Base-by-base conservation (phyloP, 306 rosid genomes). In the Gynostemma pentaphyllum region DNA sequence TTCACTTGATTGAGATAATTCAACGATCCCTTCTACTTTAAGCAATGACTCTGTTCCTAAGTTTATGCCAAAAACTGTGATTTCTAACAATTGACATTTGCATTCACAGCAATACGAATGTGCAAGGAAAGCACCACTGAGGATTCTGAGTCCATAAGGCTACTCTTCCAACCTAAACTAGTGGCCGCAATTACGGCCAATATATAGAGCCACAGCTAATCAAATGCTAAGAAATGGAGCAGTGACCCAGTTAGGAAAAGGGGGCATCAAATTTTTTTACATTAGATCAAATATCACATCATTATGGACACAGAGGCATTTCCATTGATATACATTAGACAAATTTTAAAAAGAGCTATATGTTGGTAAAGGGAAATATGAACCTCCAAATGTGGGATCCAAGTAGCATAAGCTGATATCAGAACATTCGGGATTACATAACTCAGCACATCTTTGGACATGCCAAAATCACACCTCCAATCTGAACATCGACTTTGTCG, bases 331-430 rank as follows among this genome's bases (percentile, higher is more conserved):
- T 19, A 57, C 19, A 57, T 57, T 19, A 57, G 18, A 57, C 28
- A 57, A 0, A 57, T 11, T 16, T 18, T 57, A 39, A 32, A 36
- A 19, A 36, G 5, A 11, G 29, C 44, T 57, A 57, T 19, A 36
- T 30, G 42, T 53, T 53, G 61, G 63, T 56, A 57, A 57, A 18
- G 44, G 64, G 32, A 57, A 34, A 19, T 34, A 27, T 57, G 64
- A 36, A 57, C 45, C 64, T 57, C 19, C 46, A 19, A 57, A 21
- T 57, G 45, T 57, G 64, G 29, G 19, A 34, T 45, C 45, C 45
- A 19, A 36, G 46, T 34, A 19, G 28, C 45, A 41, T 9, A 14
- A 10, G 45, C 45, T 19, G 29, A 36, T 9, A 36, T 21, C 32
- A 41, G 45, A 56, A 30, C 15, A 32, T 36, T 55, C 26, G 62